Conservation (phyloP, 441 rosid species). For the Arabidopsis hybrid region DNA sequence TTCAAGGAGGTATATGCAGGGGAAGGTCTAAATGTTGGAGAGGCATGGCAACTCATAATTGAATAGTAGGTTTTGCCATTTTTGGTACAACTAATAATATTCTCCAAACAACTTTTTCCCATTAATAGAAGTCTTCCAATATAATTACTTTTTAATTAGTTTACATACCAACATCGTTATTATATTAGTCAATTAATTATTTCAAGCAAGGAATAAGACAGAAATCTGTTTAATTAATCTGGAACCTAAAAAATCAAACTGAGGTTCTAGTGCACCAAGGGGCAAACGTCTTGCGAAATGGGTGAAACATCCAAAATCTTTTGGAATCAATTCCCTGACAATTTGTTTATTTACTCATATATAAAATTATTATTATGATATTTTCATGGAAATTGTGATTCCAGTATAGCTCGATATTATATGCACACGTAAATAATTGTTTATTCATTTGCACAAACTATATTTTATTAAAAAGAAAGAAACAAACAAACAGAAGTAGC, state of each 20-base stretch:
- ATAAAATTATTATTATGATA: not conserved
- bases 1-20: conserved; percentile 33
- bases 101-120: not conserved
- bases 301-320: conserved; percentile 40
- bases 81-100: conserved; percentile 40
- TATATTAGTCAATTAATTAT: not conserved
- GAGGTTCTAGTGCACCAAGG: conserved; percentile 42
- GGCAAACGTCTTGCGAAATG: conserved; percentile 42
- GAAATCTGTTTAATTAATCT: conserved; percentile 16
- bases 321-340: conserved; percentile 46
- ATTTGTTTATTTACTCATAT: conserved; percentile 15
- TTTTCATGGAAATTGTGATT: conserved; percentile 33
- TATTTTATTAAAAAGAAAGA: too few relatives aligned
- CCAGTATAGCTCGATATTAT: conserved; percentile 20
- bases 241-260: conserved; percentile 22
- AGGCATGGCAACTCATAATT: conserved; percentile 32
- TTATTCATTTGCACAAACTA: conserved; percentile 8
- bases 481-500: not conserved
- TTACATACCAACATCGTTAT: not conserved
- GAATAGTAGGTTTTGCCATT: conserved; percentile 36
- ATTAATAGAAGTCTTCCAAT: conserved; percentile 26
- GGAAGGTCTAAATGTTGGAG: conserved; percentile 23
- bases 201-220: conserved; percentile 37
- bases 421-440: not conserved
- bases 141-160: not conserved